A percentile compares a stretch with the other conserved stretches of the same genome.
phyloP scores from a whole-genome alignment of 2,329 filamentous ascomycete species.

The Xylariomycetidae sp. region DNA sequence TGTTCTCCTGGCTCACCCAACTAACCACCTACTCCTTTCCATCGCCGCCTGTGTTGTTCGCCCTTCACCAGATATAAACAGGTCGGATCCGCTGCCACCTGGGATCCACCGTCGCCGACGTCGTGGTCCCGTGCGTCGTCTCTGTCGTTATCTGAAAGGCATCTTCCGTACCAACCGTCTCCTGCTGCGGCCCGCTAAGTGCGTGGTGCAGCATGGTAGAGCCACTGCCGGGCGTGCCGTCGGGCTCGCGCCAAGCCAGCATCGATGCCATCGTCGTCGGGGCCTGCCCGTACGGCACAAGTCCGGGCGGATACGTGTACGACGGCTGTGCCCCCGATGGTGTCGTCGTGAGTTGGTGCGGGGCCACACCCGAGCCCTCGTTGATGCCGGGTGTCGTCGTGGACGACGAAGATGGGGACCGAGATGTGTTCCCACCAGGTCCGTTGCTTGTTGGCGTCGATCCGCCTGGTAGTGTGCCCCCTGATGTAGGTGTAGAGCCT shows the following conservation, averaged over 20 bases:
- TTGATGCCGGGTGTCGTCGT: background rate
- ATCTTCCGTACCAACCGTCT: no score
- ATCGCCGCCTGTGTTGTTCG: no score
- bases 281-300: conserved; percentile 19
- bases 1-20: no score
- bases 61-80: conserved; percentile 9
- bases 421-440: conserved; percentile 4
- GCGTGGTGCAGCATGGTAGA: conserved; percentile 11
- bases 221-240: conserved; percentile 11
- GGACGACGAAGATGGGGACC: conserved; percentile 3
- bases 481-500: no score
- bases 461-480: conserved; percentile 4
- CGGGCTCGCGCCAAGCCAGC: conserved; percentile 16
- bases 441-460: conserved; percentile 2
- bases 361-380: no score
- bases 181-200: no score
- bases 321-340: conserved; percentile 6
- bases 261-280: conserved; percentile 19
- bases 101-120: conserved; percentile 4
- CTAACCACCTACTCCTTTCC: no score
- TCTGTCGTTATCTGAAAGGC: background rate
- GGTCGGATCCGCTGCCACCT: conserved; percentile 12
- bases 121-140: background rate
- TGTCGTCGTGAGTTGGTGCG: no score
- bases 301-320: conserved; percentile 19